Conservation (phyloP, 441 rosid genomes). For the California macrophylla region DNA sequence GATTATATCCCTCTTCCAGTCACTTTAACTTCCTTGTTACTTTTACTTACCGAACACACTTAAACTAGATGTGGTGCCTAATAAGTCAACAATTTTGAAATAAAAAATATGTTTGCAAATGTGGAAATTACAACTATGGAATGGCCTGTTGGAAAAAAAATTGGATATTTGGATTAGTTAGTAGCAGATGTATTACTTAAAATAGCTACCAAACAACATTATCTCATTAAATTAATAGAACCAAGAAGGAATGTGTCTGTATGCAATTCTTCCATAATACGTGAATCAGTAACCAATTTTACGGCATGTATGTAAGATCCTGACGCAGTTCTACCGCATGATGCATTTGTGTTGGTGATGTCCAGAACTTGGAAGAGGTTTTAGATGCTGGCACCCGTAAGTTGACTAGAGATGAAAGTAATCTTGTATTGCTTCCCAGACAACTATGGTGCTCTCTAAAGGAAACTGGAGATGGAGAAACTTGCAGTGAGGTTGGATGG, state of each 20-base stretch:
- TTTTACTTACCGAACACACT: no score
- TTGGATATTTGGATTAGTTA: background rate
- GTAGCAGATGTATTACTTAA: background rate
- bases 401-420: conserved; percentile 40
- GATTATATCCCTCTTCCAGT: no score
- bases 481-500: conserved; percentile 58
- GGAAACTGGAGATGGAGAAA: conserved; percentile 35
- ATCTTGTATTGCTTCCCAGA: conserved; percentile 60
- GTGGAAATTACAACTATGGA: background rate
- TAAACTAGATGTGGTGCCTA: no score
- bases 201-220: background rate
- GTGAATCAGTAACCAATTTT: background rate
- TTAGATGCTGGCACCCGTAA: conserved; percentile 29
- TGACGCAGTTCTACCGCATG: conserved; percentile 2
- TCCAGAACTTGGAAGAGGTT: conserved; percentile 40
- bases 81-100: background rate
- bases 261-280: background rate
- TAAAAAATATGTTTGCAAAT: background rate
- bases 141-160: background rate
- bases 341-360: conserved; percentile 6
- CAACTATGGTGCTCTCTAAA: conserved; percentile 59
- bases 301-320: no score
- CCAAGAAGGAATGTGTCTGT: background rate
- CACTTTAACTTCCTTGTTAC: no score
- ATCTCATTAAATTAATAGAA: background rate